Percentiles rank a stretch among this genome's conserved stretches.
Evolutionary conservation across 2,329 filamentous ascomycete species (phyloP).

Genomic region (Cryphonectria nitschkei): DNA sequence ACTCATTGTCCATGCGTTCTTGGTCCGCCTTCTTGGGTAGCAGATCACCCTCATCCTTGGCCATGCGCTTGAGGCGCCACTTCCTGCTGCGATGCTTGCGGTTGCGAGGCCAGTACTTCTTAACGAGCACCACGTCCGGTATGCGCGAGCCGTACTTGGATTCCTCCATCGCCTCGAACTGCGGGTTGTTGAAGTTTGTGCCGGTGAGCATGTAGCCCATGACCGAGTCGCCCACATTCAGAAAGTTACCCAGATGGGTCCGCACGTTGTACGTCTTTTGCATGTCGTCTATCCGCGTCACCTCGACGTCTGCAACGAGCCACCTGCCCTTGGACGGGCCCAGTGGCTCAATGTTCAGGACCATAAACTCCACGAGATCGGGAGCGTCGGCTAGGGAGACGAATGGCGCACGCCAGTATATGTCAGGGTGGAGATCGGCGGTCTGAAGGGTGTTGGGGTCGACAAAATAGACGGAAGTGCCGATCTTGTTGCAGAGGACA

Average conservation of each 20-base stretch:
- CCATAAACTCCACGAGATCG: slow-evolving; percentile 87
- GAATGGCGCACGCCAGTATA: slow-evolving; percentile 94
- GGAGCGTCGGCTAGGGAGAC: slow-evolving; percentile 79
- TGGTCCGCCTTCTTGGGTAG: slow-evolving; percentile 86
- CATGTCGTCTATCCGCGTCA: slow-evolving; percentile 84
- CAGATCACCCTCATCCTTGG: slow-evolving; percentile 84
- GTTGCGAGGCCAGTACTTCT: slow-evolving; percentile 91
- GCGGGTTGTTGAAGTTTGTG: slow-evolving; percentile 88
- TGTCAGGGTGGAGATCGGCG: slow-evolving; percentile 76
- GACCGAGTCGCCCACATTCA: slow-evolving; percentile 88
- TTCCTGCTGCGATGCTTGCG: slow-evolving; percentile 82
- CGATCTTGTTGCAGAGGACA: slow-evolving; percentile 83
- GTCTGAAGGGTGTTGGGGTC: slow-evolving; percentile 92
- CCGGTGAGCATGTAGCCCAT: slow-evolving; percentile 93
- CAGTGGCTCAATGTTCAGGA: slow-evolving; percentile 89
- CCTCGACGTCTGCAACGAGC: slow-evolving; percentile 83
- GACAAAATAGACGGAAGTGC: slow-evolving; percentile 85
- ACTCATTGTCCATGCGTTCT: slow-evolving; percentile 87
- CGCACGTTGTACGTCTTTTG: slow-evolving; percentile 87
- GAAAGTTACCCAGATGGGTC: slow-evolving; percentile 83
- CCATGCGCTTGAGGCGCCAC: slow-evolving; percentile 96
- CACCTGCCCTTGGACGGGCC: slow-evolving; percentile 79
- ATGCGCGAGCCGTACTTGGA: slow-evolving; percentile 78
- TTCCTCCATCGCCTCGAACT: slow-evolving; percentile 81
- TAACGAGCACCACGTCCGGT: slow-evolving; percentile 92